Evolutionary conservation across 2,329 filamentous ascomycete genomes (phyloP).

Genomic region (Mollisia scopiformis): DNA sequence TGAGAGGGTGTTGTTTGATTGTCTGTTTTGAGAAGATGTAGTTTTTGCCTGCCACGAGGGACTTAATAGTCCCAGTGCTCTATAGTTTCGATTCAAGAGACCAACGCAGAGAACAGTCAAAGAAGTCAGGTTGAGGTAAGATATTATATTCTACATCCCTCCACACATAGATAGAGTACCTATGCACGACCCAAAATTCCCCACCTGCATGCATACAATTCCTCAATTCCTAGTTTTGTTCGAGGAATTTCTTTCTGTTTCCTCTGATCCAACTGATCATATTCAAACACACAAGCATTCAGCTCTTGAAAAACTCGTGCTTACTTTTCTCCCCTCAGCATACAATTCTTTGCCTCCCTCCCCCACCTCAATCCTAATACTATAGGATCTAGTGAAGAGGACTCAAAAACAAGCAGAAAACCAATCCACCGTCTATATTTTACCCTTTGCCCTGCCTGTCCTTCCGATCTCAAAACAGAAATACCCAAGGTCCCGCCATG

Average conservation of each 20-base stretch:
- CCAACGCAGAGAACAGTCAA: too few relatives aligned
- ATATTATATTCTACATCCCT: too few relatives aligned
- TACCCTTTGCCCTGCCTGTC: background rate
- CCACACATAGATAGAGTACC: too few relatives aligned
- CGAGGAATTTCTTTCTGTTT: background rate
- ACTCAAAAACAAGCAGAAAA: background rate
- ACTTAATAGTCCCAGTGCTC: too few relatives aligned
- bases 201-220: too few relatives aligned
- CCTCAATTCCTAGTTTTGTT: background rate
- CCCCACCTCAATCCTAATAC: background rate
- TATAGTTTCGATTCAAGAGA: too few relatives aligned
- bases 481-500: background rate
- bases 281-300: slow-evolving; percentile 32
- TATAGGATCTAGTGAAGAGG: background rate
- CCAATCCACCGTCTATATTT: slow-evolving; percentile 1
- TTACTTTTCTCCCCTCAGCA: slow-evolving; percentile 5
- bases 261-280: background rate
- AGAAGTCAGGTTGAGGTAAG: too few relatives aligned
- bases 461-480: background rate
- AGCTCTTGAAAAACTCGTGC: slow-evolving; percentile 36
- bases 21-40: too few relatives aligned
- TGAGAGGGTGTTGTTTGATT: too few relatives aligned
- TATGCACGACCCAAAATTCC: too few relatives aligned
- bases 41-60: too few relatives aligned
- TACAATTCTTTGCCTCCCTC: background rate